Base-by-base conservation (phyloP, 2,329 filamentous ascomycete species). In the Venturia effusa region DNA sequence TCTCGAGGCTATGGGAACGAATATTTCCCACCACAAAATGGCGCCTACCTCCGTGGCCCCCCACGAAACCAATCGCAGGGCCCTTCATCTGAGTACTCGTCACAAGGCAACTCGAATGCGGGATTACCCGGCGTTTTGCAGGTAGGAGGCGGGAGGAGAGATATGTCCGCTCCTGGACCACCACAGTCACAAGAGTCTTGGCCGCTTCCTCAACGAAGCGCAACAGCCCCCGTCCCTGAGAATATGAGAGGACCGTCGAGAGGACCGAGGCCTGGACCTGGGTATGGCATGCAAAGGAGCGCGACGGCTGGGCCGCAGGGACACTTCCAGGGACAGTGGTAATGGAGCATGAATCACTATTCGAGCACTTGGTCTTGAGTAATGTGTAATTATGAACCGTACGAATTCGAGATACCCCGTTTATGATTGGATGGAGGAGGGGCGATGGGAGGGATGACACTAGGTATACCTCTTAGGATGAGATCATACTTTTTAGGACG, bases 91-190 rank as follows among this genome's bases (percentile, higher is more conserved):
- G 30, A 57, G 1, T 55, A 55, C 30, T 32, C 48, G 5, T 55
- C 48, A 32, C 41, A 43, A 30, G 7, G 22, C 11, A 6, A 37
- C n/a, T 34, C 43, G 13, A 41, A 45, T 22, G 24, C 17, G 4
- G 62, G 62, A 7, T 32, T 57, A 19, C 62, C 62, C 19, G 54
- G 51, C 39, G 34, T 39, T 1, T 27, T 64, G 2, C 62, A 41
- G 13, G n/a, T 51, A 3, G 32, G 27, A 1, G 61, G 61, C 37
- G 30, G 22, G n/a, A 34, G 62, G 32, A 55, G 62, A 45, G 62
- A 64, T 19, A 48, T 64, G 40, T 64, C 55, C 19, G 62, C 62
- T 15, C 62, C 54, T 32, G 55, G 62, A 32, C 55, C 45, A 37
- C 61, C 61, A 15, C 11, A n/a, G 15, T 24, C 27, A 24, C 24